Base-by-base conservation (phyloP, 805 yeast genomes). In the Starmerella tilneyi region DNA sequence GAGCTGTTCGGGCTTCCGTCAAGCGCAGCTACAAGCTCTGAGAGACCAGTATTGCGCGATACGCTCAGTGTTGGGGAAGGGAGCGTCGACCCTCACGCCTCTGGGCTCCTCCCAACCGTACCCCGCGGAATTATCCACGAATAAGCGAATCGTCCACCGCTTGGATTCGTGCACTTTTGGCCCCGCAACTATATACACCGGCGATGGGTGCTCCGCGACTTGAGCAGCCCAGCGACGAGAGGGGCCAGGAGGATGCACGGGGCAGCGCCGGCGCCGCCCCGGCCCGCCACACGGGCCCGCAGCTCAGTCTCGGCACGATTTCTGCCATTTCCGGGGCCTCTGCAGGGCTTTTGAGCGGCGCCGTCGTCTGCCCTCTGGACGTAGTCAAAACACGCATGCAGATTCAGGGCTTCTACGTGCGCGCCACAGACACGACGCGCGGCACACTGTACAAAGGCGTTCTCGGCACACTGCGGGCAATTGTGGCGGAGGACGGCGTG, bases 351-450 rank as follows among this genome's bases (percentile, higher is more conserved):
- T 59, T 84, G 7, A 79, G 96, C 0, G 97, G 97, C 0, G 73
- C 88, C 2, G 70, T 76, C 2, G 98, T 92, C 6, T 92, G 97
- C 63, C 98, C 98, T 0, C 66, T 92, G 27, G 98, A 92, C 60
- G 98, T 92, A 39, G 89, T 92, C 12, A 92, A 92, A 63, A 92
- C 98, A 5, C 68, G 94, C 55, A 70, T 88, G 36, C 98, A 89
- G 64, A 96, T 96, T 0, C 94, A 84, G 60, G 94, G 95, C 7
- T 38, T 75, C 53, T 20, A 41, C 37, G 30, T 16, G 31, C 37
- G 30, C 22, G 31, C 43, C 19, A 27, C 29, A 9, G 17, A 23
- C 21, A 24, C 38, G 6, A 41, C 43, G 15, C 45, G 40, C 22
- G 36, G 24, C 28, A 26, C 34, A 24, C 23, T 21, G 7, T 51